Evolutionary conservation across 768 basidiomycete species (phyloP).

Genomic region (Tephrocybe sp.): DNA sequence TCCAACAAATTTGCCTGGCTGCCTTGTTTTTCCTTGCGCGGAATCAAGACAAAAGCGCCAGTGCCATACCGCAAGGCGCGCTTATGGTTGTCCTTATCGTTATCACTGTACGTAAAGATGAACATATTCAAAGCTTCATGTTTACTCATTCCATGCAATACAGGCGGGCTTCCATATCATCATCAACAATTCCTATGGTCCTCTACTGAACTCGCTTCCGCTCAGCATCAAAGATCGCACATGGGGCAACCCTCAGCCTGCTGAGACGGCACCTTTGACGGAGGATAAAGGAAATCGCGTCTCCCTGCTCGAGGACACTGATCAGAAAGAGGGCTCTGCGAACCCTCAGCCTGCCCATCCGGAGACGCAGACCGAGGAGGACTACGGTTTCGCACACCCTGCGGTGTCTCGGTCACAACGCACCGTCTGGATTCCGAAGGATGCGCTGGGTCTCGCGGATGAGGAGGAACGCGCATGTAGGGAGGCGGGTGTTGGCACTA

Average conservation of each 20-base stretch:
- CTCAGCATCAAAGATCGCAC: conserved; percentile 76
- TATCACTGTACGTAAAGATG: conserved; percentile 61
- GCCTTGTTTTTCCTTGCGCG: conserved; percentile 72
- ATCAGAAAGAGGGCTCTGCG: conserved; percentile 11
- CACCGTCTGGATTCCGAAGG: conserved; percentile 83
- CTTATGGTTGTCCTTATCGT: conserved; percentile 85
- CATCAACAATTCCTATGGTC: conserved; percentile 78
- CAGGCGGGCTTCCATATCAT: conserved; percentile 74
- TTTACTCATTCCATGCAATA: not conserved
- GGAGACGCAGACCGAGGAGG: conserved; percentile 26
- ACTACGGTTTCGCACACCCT: conserved; percentile 87
- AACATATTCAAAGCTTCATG: not conserved
- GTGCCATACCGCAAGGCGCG: conserved; percentile 71
- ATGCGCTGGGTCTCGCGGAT: conserved; percentile 61
- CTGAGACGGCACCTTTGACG: not conserved
- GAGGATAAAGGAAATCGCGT: not conserved
- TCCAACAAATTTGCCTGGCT: conserved; percentile 56
- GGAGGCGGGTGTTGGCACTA: conserved; percentile 52
- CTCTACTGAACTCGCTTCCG: conserved; percentile 74
- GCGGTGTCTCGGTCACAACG: conserved; percentile 73
- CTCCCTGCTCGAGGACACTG: not conserved
- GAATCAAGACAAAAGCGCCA: conserved; percentile 49
- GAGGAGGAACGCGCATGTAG: conserved; percentile 61
- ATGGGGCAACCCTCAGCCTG: conserved; percentile 28
- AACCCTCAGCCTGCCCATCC: not conserved